Base-by-base conservation (phyloP, 2,329 filamentous ascomycete genomes). In the Arthrinium puccinioides region DNA sequence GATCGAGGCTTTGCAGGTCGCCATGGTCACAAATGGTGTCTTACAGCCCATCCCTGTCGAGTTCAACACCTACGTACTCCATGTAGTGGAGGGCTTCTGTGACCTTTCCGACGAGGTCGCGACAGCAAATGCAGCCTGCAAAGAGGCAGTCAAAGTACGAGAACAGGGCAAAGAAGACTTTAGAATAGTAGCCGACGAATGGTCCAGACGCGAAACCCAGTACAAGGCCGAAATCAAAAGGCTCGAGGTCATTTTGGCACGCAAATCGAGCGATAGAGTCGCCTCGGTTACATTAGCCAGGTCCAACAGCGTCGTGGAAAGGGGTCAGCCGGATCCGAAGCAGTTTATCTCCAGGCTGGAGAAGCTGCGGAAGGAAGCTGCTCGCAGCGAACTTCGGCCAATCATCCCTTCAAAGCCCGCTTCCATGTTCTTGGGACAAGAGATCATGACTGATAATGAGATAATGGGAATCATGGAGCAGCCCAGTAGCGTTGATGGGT, bases 201-300 rank as follows among this genome's bases (percentile, higher is more conserved):
- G 62, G 56, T 46, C 57, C n/a, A 45, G 51, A 33, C 51, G 60
- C 4, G 65, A 69, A 41, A 29, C 43, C 2, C 52, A 57, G 25
- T 64, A 62, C 41, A 60, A 57, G 38, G 52, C 49, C 18, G 55
- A 67, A 47, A 55, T 71, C 50, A 55, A 61, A 44, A 44, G 60
- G 11, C 54, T 67, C 9, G 63, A 67, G 41, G 43, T 61, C 8
- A 40, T 56, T 3, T 43, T 66, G 20, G 57, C 60, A 9, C 50
- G 43, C 13, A 48, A 48, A 6, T 61, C 57, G n/a, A 52, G 46
- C 14, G 56, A 61, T 19, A 64, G 66, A 4, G 51, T 70, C 21
- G 64, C 63, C 38, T 61, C 62, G n/a, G 67, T 71, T 3, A 52
- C 61, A 1, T 41, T 70, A 18, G 65, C 64, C 10, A 59, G 67